Base-by-base conservation (phyloP, 75 land plant species). In the Isoetes taiwanensis region DNA sequence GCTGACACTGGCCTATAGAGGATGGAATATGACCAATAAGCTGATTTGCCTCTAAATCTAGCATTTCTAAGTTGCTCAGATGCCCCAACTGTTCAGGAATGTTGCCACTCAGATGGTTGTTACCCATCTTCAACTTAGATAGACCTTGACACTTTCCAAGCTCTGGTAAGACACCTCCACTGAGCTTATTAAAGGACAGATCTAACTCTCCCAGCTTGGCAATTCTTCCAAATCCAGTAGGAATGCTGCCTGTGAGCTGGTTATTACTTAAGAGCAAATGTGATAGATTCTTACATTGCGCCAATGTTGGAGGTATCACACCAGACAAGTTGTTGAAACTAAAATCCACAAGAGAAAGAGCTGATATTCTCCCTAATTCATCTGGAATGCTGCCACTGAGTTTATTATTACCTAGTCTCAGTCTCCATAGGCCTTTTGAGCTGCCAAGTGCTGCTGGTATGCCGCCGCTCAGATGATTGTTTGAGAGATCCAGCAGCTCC, bases 191-290 rank as follows among this genome's bases (percentile, higher is more conserved):
- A 9, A 50, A 72, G 21, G 84, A 80, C 46, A 91, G 79, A 19
- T 68, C 74, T 23, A 91, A 70, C 69, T 85, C 84, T 23, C 85
- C 81, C 29, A 91, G 75, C 24, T 39, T 38, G 16, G 78, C 62
- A 41, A 86, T 66, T 10, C 41, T 38, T 2, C 80, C 81, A 17
- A 86, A 61, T 76, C 84, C 73, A 2, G 20, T 2, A 0, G 98
- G 98, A 5, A 82, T 31, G 1, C 64, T 25, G 0, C 96, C 96
- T 0, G 76, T 72, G 43, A 89, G 67, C 26, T 32, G 63, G 38
- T 89, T 85, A 14, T 68, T 31, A 28, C 80, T 71, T n/a, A 86
- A 72, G 59, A 76, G 76, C 58, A 86, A 56, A 61, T 86, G 86
- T 19, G 58, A 41, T 17, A 86, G 63, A 23, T 72, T 68, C 58